These are phyloP conservation scores for Erysimum cheiranthoides DNA, from an alignment of 345 rosid genomes.

Conservation along the genomic window DNA sequence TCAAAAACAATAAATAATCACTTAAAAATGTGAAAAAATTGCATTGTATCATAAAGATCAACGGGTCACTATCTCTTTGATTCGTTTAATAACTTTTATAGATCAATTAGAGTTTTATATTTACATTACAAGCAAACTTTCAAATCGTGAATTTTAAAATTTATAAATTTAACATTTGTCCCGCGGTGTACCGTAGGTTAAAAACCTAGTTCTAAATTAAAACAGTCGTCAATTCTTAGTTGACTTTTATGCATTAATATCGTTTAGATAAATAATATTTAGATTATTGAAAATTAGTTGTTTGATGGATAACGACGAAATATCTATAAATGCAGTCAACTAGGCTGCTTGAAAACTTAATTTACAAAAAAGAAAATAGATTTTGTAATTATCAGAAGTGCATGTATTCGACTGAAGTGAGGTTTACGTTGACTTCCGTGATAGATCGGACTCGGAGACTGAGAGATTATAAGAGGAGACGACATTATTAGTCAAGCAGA, in stretches of 20 bases:
- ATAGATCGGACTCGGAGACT: conserved; percentile 19
- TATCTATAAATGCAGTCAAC: conserved; percentile 43
- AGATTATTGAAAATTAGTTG: conserved; percentile 23
- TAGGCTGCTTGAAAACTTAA: conserved; percentile 17
- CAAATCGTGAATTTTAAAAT: too few relatives aligned
- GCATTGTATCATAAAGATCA: too few relatives aligned
- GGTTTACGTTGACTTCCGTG: conserved; percentile 29
- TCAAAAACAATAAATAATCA: too few relatives aligned
- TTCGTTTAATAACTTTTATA: too few relatives aligned
- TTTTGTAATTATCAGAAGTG: not conserved
- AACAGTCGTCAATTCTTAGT: not conserved
- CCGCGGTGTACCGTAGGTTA: too few relatives aligned
- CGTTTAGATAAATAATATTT: conserved; percentile 4
- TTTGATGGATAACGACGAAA: conserved; percentile 34
- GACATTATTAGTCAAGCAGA: conserved; percentile 36
- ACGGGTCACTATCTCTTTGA: too few relatives aligned
- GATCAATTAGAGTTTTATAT: too few relatives aligned
- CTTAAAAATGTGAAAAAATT: too few relatives aligned
- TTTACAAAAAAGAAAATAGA: not conserved
- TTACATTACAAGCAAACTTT: too few relatives aligned
- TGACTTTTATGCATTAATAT: conserved; percentile 30
- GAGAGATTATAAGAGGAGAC: conserved; percentile 23
- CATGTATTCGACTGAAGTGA: conserved; percentile 18
- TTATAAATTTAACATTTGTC: too few relatives aligned
- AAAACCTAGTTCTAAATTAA: too few relatives aligned